Evolutionary conservation across 2,329 filamentous ascomycete species (phyloP), one percentile per base, ranked within the genome.

Genomic region (Myriosclerotinia curreyana): DNA sequence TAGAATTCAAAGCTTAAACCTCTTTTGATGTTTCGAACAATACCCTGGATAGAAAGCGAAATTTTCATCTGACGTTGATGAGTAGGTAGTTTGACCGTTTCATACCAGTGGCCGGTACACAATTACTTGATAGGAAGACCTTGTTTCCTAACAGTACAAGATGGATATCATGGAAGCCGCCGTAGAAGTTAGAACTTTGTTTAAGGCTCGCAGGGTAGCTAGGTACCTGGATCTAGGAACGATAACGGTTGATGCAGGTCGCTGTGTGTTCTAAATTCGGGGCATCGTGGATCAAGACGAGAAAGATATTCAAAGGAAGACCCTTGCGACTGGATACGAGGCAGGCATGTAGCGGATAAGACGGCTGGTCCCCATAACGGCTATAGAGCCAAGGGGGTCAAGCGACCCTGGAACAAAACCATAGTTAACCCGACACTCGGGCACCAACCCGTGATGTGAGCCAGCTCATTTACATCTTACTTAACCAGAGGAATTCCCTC

Each of bases 91-190:
- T 12, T 8, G 36, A 34, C 5, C 8, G 25, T 22, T 22, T n/a
- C 25, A 31, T 44, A 5, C 44, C 9, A 51, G 40, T 34, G 25
- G 17, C 40, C 20, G 34, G 46, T 34, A 14, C 59, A 44, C 25
- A 20, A n/a, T 12, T 44, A 25, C 36, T 25, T 51, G n/a, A 14
- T 25, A 44, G 31, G 36, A 53, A 17, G 40, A 22, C 36, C 48
- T 42, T 60, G 36, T 38, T 34, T 20, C 36, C n/a, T 25, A 5
- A 8, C 12, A 22, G 2, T 34, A 8, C 20, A 54, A 40, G 22
- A 36, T 53, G 59, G 59, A 25, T 61, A 42, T 44, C 1, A 34
- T 25, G 49, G 49, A 61, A 54, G 48, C 49, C 34, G 12, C 46
- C 34, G 38, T 53, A 6, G 2, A 34, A 22, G 11, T 0, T 22